Conservation (phyloP, 2,329 filamentous ascomycete species). For the Dactylellina haptotyla region DNA sequence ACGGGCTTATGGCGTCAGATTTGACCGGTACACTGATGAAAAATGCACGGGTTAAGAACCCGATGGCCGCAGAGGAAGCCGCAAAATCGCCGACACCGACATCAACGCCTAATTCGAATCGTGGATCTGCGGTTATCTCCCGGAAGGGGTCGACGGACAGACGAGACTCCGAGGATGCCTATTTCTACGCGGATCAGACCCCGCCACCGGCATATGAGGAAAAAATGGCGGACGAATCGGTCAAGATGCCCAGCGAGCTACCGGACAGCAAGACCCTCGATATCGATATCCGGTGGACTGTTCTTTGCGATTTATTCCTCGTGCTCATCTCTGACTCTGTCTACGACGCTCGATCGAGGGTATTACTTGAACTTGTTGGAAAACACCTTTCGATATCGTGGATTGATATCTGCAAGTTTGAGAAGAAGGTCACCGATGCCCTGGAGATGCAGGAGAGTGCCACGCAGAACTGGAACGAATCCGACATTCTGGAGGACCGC, state of each 20-base stretch:
- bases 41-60: constrained; percentile 92
- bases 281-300: constrained; percentile 95
- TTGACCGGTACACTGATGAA: constrained; percentile 87
- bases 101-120: constrained; percentile 59
- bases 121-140: constrained; percentile 59
- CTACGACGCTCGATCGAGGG: constrained; percentile 88
- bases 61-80: constrained; percentile 71
- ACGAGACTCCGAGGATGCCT: constrained; percentile 54
- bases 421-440: constrained; percentile 95
- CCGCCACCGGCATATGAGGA: constrained; percentile 67
- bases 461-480: constrained; percentile 97
- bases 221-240: constrained; percentile 69
- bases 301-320: constrained; percentile 93
- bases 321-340: constrained; percentile 94
- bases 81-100: constrained; percentile 58
- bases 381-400: constrained; percentile 82
- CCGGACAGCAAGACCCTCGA: constrained; percentile 85
- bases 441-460: constrained; percentile 90
- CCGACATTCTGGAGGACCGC: constrained; percentile 88
- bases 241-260: constrained; percentile 83
- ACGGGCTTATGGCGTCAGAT: constrained; percentile 86
- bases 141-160: constrained; percentile 43
- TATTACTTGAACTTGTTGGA: constrained; percentile 83
- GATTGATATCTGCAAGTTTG: constrained; percentile 95
- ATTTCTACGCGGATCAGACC: constrained; percentile 7